These are phyloP conservation scores for Lentinula detonsa DNA, from an alignment of 768 basidiomycete genomes.

Conservation along the genomic window DNA sequence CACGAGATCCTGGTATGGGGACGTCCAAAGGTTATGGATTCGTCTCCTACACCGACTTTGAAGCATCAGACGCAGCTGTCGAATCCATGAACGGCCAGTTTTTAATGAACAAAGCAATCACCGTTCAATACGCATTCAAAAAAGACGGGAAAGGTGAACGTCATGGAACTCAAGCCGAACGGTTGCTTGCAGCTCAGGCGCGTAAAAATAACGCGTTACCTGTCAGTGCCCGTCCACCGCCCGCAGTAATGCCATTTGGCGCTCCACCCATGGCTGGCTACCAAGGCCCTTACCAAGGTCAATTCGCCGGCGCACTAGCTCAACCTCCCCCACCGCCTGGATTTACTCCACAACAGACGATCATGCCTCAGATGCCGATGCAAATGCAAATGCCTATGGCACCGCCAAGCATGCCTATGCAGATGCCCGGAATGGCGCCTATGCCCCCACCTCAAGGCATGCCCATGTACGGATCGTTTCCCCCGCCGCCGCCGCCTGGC, in stretches of 20 bases:
- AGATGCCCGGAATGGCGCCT: conserved; percentile 21
- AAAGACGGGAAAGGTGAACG: conserved; percentile 98
- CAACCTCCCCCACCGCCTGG: conserved; percentile 79
- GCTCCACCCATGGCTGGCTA: conserved; percentile 63
- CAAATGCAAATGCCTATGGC: conserved; percentile 17
- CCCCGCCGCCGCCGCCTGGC: conserved; percentile 63
- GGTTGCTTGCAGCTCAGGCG: conserved; percentile 91
- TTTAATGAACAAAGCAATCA: conserved; percentile 97
- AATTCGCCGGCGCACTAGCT: conserved; percentile 86
- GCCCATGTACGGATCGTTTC: conserved; percentile 18
- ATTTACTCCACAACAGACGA: conserved; percentile 67
- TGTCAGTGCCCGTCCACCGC: conserved; percentile 67
- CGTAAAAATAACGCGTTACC: conserved; percentile 92
- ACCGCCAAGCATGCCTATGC: conserved; percentile 8
- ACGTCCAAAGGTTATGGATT: conserved; percentile 97
- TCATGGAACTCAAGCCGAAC: conserved; percentile 95
- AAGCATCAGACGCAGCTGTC: conserved; percentile 91
- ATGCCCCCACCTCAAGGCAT: conserved; percentile 24
- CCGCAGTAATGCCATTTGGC: conserved; percentile 69
- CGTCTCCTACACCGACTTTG: conserved; percentile 96
- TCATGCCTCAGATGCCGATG: conserved; percentile 38
- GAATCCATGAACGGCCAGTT: conserved; percentile 98
- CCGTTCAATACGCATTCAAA: conserved; percentile 98
- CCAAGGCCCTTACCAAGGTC: conserved; percentile 81
- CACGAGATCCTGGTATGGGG: conserved; percentile 80